Evolutionary conservation across 106 monocot species (phyloP), one percentile per base, ranked within the genome.

Genomic region (Dendrobium officinale): DNA sequence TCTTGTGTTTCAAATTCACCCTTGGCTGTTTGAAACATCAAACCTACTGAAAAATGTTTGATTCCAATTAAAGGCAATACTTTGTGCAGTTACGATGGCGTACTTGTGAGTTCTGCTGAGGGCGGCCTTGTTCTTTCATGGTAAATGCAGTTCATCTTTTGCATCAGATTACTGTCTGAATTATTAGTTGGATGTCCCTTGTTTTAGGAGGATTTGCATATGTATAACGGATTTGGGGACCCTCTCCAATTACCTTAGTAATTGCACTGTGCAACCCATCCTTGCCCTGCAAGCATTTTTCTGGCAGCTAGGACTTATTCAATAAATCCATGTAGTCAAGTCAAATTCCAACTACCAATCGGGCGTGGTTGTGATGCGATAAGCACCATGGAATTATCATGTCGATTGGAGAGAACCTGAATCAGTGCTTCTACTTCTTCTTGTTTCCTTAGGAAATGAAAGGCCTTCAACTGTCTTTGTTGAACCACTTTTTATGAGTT

Each of bases 1-100:
- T 22, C 2, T n/a, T 61, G 22, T 61, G 61, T 61, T 5, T 61
- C 19, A n/a, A 61, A 61, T n/a, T 19, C 61, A 61, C 61, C 61
- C 22, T 22, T 61, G 4, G 61, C 5, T 61, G 5, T 61, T 61
- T 61, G 61, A 22, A 37, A 22, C 61, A 61, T 5, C 6, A 8
- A 22, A 2, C 51, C 8, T 61, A n/a, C 22, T 61, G 22, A 61
- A 56, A 61, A 51, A 10, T 61, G 8, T 22, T 61, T 61, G 61
- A 61, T 61, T 61, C 22, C 22, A 22, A 61, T 22, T 61, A 8
- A 51, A 70, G 37, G 19, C 74, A 44, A 61, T 92, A 75, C 72
- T 87, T 86, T 82, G 20, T 98, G 94, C 94, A 98, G 98, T 79
- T 98, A 91, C 68, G 85, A 85, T 86, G 94, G 94, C 72, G 87